Base-by-base conservation (phyloP, 306 rosid genomes). In the Crataegus laevigata region DNA sequence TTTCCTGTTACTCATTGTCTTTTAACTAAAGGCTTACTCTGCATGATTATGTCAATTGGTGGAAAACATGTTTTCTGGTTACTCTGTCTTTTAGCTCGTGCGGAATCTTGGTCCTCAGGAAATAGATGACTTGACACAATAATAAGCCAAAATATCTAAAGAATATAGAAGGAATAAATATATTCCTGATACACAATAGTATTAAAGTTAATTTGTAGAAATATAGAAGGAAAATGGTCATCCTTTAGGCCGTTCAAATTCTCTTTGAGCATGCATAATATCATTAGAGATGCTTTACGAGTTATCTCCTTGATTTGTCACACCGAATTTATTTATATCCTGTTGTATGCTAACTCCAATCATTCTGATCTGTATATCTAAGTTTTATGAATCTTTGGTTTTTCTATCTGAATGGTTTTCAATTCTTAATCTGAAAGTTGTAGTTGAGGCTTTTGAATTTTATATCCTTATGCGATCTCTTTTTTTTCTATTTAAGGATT, bases 21-120 rank as follows among this genome's bases (percentile, higher is more conserved):
- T 71, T 71, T 38, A 24, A 43, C 21, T 34, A 71, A 22, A 45
- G 61, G 71, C 36, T 54, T 22, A 69, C 51, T 29, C 68, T 54
- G 29, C 63, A 77, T 66, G 65, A 73, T 72, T 45, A n/a, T 52
- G 74, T 65, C 52, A 62, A n/a, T 54, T 30, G 28, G 77, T 30
- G 55, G 63, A 13, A 24, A 28, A 25, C 58, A 19, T 59, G 42
- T 71, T 55, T 59, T 4, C 40, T 11, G 34, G 57, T 43, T 63
- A 71, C 50, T 50, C 42, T 68, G 32, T 15, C 21, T 21, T 71
- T 71, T 40, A 24, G 34, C 21, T 8, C 1, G 12, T 38, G 9
- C 8, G 3, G 40, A 17, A 29, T 54, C 28, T 54, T 43, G 22
- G 61, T 66, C 60, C 29, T 62, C 51, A 11, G 36, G 11, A 58